Evolutionary conservation across 805 yeast genomes (phyloP).

Genomic region (Kuraishia hungarica): DNA sequence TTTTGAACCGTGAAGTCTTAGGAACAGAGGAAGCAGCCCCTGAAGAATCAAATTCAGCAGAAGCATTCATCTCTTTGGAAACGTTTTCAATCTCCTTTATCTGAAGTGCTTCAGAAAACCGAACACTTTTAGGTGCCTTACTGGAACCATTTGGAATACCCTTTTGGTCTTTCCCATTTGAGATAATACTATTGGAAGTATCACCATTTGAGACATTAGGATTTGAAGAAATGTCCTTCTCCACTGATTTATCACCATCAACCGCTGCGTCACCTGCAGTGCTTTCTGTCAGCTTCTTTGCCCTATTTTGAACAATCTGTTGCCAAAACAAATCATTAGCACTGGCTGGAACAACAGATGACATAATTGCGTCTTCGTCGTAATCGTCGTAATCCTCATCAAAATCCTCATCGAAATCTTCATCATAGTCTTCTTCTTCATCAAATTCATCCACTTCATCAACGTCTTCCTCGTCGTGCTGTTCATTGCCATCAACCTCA

Average conservation of each 20-base stretch:
- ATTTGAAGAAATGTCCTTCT: no score
- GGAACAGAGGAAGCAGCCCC: neutral
- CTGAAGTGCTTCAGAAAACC: slow-evolving; percentile 43
- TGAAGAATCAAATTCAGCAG: no score
- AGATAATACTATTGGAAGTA: no score
- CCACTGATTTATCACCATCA: no score
- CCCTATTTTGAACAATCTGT: slow-evolving; percentile 24
- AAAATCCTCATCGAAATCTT: slow-evolving; percentile 26
- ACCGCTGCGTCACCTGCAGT: neutral
- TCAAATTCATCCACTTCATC: slow-evolving; percentile 28
- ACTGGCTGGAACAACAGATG: slow-evolving; percentile 13
- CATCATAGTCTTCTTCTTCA: slow-evolving; percentile 30
- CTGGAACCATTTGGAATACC: neutral
- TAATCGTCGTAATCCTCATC: slow-evolving; percentile 21
- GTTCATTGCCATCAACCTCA: slow-evolving; percentile 26
- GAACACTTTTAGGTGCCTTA: slow-evolving; percentile 32
- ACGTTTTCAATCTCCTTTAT: slow-evolving; percentile 55
- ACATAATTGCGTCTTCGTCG: slow-evolving; percentile 10
- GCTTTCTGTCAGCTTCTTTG: slow-evolving; percentile 10
- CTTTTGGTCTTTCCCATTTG: no score
- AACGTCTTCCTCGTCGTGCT: slow-evolving; percentile 23
- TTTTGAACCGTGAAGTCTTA: neutral
- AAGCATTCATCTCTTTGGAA: slow-evolving; percentile 31
- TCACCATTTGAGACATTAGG: no score
- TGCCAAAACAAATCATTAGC: slow-evolving; percentile 32